Conservation (phyloP, 805 yeast species). For the Priceomyces haplophilus region DNA sequence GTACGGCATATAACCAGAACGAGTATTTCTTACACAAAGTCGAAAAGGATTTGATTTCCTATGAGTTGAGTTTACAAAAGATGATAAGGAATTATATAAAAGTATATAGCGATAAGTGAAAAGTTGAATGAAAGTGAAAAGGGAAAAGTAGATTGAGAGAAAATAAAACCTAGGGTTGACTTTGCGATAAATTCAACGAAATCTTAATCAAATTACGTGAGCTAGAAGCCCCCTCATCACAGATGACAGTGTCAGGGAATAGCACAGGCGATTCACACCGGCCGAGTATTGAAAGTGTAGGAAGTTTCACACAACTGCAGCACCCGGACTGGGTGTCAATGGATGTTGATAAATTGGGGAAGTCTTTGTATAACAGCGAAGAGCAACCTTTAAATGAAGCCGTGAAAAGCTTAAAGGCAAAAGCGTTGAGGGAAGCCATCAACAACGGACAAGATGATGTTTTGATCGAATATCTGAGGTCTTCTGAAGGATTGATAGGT, state of each 20-base stretch:
- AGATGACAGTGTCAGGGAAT: conserved; percentile 1
- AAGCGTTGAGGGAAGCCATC: conserved; percentile 38
- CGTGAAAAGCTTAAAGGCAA: conserved; percentile 32
- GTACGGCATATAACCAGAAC: not conserved
- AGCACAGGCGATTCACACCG: not conserved
- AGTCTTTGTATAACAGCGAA: conserved; percentile 41
- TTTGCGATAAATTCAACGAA: no score
- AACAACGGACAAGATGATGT: conserved; percentile 22
- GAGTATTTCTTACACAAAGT: no score
- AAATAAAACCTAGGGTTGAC: no score
- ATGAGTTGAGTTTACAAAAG: no score
- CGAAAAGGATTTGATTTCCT: no score
- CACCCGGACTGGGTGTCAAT: conserved; percentile 51
- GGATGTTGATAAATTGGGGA: conserved; percentile 45
- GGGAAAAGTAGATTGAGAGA: no score
- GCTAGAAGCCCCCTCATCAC: not conserved
- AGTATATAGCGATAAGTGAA: no score
- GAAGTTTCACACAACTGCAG: conserved; percentile 9
- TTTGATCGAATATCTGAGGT: conserved; percentile 33
- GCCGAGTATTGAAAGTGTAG: conserved; percentile 1
- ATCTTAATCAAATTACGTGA: not conserved
- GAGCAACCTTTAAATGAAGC: conserved; percentile 42
- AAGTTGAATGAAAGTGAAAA: no score
- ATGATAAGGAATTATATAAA: no score
- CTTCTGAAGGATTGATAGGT: conserved; percentile 48